These are phyloP conservation scores for Aspergillus coremiiformis DNA, from an alignment of 495 filamentous ascomycete species.

Conservation along the genomic window DNA sequence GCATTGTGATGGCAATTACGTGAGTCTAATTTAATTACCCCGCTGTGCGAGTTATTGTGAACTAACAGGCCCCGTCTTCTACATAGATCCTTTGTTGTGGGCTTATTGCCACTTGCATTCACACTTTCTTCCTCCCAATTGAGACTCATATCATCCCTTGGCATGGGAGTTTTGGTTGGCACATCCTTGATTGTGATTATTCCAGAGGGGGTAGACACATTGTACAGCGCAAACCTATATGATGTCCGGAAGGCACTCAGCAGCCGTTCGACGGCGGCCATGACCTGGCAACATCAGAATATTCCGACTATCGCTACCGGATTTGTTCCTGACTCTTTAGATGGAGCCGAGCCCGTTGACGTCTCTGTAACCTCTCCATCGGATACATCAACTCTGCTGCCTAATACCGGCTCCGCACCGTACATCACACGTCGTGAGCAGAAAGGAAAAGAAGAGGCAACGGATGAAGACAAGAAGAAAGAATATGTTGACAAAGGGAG, in stretches of 20 bases:
- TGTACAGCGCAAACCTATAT: slow-evolving; percentile 56
- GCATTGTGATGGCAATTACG: slow-evolving; percentile 92
- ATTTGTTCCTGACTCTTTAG: slow-evolving; percentile 4
- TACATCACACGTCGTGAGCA: slow-evolving; percentile 3
- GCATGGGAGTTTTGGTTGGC: slow-evolving; percentile 89
- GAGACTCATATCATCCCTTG: slow-evolving; percentile 82
- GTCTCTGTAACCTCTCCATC: slow-evolving; percentile 13
- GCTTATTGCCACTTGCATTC: slow-evolving; percentile 86
- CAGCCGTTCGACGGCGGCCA: slow-evolving; percentile 19
- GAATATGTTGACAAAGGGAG: slow-evolving; percentile 25
- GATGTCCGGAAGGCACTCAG: slow-evolving; percentile 25
- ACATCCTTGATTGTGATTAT: slow-evolving; percentile 96
- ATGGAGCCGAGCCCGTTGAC: background rate
- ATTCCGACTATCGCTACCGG: slow-evolving; percentile 15
- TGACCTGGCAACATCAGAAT: slow-evolving; percentile 28
- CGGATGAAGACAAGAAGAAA: slow-evolving; percentile 38
- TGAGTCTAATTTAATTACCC: slow-evolving; percentile 38
- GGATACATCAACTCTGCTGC: slow-evolving; percentile 3
- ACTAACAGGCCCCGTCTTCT: slow-evolving; percentile 12
- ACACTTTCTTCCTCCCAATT: slow-evolving; percentile 82
- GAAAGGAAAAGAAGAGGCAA: slow-evolving; percentile 22
- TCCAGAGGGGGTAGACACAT: slow-evolving; percentile 88
- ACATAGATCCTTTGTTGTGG: slow-evolving; percentile 84
- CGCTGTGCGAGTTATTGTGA: background rate
- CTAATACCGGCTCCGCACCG: background rate